phyloP scores from a whole-genome alignment of 2,329 filamentous ascomycete species.

The Malbranchea zuffiana region DNA sequence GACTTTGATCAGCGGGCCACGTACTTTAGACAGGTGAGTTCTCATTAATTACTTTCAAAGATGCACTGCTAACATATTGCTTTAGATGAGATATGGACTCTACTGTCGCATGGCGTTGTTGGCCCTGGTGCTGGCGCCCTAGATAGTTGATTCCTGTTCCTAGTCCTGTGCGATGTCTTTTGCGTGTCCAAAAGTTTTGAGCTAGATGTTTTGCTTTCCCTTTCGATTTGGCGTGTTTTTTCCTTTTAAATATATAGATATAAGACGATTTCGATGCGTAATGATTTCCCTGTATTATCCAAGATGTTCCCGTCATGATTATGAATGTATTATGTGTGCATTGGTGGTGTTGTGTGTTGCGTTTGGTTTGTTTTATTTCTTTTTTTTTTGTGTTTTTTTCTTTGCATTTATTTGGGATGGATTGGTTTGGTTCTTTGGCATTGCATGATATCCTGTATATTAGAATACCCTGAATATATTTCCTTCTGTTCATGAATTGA shows the following conservation, averaged over 20 bases:
- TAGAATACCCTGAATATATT: not conserved
- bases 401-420: conserved; percentile 4
- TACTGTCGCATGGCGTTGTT: conserved; percentile 97
- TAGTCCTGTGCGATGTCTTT: not conserved
- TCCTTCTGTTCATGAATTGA: too few relatives aligned
- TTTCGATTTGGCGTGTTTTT: conserved; percentile 1
- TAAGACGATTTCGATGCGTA: conserved; percentile 8
- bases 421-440: too few relatives aligned
- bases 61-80: conserved; percentile 5
- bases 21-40: conserved; percentile 95
- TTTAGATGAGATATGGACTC: conserved; percentile 89
- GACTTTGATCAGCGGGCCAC: conserved; percentile 94
- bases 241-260: conserved; percentile 9
- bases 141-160: conserved; percentile 10
- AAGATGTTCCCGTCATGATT: conserved; percentile 3
- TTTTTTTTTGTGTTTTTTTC: conserved; percentile 11
- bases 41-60: not conserved
- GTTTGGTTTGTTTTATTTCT: conserved; percentile 13
- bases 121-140: conserved; percentile 71
- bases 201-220: conserved; percentile 3
- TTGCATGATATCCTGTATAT: conserved; percentile 4
- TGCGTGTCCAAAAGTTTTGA: conserved; percentile 2
- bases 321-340: conserved; percentile 4
- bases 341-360: conserved; percentile 5
- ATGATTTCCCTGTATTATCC: conserved; percentile 9